phyloP scores from a whole-genome alignment of 1,284 basidiomycete genomes.

The Somion occarium region DNA sequence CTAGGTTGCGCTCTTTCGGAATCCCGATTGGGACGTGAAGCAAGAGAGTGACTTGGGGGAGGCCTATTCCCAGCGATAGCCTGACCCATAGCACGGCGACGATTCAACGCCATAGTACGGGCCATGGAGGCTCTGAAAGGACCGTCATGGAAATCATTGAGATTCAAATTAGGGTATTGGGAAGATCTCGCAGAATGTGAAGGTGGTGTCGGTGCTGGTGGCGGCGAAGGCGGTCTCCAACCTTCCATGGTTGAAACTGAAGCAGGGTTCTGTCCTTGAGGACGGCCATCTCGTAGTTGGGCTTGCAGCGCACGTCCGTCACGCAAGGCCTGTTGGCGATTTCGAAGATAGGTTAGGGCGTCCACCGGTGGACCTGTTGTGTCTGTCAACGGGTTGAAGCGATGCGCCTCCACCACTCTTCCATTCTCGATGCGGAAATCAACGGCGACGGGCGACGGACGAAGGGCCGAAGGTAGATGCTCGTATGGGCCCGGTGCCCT shows the following conservation, averaged over 20 bases:
- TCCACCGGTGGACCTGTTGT: too few species aligned
- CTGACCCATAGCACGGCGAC: too few species aligned
- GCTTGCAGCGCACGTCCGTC: neutral
- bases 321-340: neutral
- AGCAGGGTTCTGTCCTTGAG: neutral
- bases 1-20: too few species aligned
- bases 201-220: neutral
- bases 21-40: slow-evolving; percentile 12
- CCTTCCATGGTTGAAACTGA: neutral
- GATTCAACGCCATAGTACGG: slow-evolving; percentile 7
- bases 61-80: neutral
- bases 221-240: neutral
- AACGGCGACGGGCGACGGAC: too few species aligned
- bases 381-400: too few species aligned
- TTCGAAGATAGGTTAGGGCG: neutral
- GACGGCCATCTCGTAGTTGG: too few species aligned
- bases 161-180: slow-evolving; percentile 6
- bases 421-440: too few species aligned
- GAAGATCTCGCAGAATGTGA: neutral
- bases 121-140: slow-evolving; percentile 12
- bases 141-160: slow-evolving; percentile 10
- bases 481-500: too few species aligned
- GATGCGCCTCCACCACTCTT: too few species aligned
- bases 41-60: slow-evolving; percentile 14
- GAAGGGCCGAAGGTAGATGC: too few species aligned